A percentile compares a stretch with the other conserved stretches of the same genome.
Evolutionary conservation across 2,329 filamentous ascomycete species (phyloP).

Genomic region (Cercospora brassicicola): DNA sequence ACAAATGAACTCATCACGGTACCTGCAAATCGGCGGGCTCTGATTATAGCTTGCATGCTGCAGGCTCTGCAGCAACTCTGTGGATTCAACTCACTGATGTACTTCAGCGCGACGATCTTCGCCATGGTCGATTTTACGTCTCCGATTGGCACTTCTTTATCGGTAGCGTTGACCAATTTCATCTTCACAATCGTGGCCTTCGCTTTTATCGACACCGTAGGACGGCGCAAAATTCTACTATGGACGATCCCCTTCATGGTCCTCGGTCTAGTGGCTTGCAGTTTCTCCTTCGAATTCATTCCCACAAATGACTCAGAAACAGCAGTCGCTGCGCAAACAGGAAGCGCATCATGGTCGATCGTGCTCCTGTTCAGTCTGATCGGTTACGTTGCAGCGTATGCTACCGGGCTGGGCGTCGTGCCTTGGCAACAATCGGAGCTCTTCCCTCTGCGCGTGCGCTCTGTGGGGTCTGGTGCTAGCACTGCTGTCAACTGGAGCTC

Average conservation of each 20-base stretch:
- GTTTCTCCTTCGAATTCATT: slow-evolving; percentile 69
- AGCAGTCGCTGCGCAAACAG: background rate
- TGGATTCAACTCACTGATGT: slow-evolving; percentile 48
- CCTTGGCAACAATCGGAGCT: slow-evolving; percentile 93
- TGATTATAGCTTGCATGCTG: slow-evolving; percentile 81
- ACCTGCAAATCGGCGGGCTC: slow-evolving; percentile 65
- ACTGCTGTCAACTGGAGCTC: slow-evolving; percentile 81
- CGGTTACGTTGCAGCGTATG: slow-evolving; percentile 81
- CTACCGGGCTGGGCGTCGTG: slow-evolving; percentile 83
- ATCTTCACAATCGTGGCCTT: slow-evolving; percentile 50
- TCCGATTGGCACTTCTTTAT: slow-evolving; percentile 48
- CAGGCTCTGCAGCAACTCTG: slow-evolving; percentile 76
- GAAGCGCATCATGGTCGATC: slow-evolving; percentile 37
- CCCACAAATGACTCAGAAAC: slow-evolving; percentile 23
- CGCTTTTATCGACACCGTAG: slow-evolving; percentile 47
- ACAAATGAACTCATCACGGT: slow-evolving; percentile 43
- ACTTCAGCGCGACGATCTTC: slow-evolving; percentile 53
- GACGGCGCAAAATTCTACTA: slow-evolving; percentile 64
- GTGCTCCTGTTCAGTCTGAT: slow-evolving; percentile 74
- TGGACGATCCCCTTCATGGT: slow-evolving; percentile 84
- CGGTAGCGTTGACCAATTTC: slow-evolving; percentile 50
- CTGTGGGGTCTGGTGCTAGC: slow-evolving; percentile 68
- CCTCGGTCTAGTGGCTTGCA: slow-evolving; percentile 67
- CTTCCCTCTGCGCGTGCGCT: slow-evolving; percentile 74
- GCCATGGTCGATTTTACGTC: slow-evolving; percentile 48